phyloP scores from a whole-genome alignment of 345 rosid species.

The Punica granatum region DNA sequence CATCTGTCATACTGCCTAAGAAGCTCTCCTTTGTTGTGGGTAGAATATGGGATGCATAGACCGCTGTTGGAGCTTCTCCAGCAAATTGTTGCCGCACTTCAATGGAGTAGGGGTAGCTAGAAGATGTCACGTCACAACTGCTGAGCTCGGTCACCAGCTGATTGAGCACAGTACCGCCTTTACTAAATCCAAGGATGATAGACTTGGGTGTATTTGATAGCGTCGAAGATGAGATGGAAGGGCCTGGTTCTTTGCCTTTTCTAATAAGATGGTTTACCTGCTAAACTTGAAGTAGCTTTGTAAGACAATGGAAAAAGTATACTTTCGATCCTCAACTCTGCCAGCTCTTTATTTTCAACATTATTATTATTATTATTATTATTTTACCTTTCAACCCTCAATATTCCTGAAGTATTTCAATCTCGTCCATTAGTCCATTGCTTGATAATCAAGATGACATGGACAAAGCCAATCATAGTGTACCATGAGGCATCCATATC shows the following conservation, averaged over 20 bases:
- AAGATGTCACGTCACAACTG: constrained; percentile 18
- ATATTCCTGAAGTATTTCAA: not conserved
- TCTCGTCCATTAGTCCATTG: not conserved
- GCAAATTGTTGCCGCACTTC: constrained; percentile 9
- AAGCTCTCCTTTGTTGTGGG: constrained; percentile 44
- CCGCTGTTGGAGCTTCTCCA: constrained; percentile 9
- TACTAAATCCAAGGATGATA: constrained; percentile 71
- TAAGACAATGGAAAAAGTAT: not conserved
- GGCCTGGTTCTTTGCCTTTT: constrained; percentile 14
- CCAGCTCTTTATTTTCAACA: not conserved
- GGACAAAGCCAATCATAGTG: not conserved
- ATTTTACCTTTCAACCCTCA: not conserved
- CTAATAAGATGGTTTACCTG: constrained; percentile 38
- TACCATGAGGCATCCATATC: too few relatives aligned
- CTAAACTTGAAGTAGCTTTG: not conserved
- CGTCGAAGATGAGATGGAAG: constrained; percentile 10
- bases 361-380: not conserved
- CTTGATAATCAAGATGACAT: not conserved
- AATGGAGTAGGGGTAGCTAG: not conserved
- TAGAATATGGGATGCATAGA: constrained; percentile 28
- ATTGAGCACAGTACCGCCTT: constrained; percentile 82
- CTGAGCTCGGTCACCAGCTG: constrained; percentile 72
- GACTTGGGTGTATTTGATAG: constrained; percentile 33
- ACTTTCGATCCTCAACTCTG: not conserved
- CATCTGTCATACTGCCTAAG: constrained; percentile 47